Conservation (phyloP, 2,329 filamentous ascomycete genomes). For the Calonectria hawksworthii region DNA sequence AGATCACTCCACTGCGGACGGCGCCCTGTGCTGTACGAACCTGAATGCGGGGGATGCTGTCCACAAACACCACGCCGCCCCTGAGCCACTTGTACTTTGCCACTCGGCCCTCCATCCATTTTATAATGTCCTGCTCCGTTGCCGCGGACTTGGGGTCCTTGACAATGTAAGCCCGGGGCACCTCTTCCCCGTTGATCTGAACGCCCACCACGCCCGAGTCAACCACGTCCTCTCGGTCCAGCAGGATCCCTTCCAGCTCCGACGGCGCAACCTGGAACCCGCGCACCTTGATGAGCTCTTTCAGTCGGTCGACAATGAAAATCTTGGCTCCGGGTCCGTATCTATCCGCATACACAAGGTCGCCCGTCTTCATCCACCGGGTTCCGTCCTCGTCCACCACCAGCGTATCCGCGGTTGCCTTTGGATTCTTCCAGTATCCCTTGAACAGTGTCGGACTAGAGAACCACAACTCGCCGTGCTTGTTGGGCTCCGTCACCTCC, state of each 20-base stretch:
- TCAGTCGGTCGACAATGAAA: constrained; percentile 9
- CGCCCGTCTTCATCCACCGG: constrained; percentile 14
- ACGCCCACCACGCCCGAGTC: constrained; percentile 7
- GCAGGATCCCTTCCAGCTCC: constrained; percentile 11
- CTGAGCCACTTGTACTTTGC: constrained; percentile 21
- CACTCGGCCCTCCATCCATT: neutral
- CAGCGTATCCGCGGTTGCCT: constrained; percentile 6
- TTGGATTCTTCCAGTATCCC: constrained; percentile 9
- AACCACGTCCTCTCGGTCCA: neutral
- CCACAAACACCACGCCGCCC: constrained; percentile 17
- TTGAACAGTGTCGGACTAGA: constrained; percentile 9
- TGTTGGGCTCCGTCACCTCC: constrained; percentile 8
- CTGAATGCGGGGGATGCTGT: constrained; percentile 17
- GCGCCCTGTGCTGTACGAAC: neutral
- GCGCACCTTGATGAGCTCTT: constrained; percentile 20
- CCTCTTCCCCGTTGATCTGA: neutral
- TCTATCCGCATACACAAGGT: constrained; percentile 9
- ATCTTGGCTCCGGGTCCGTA: constrained; percentile 11
- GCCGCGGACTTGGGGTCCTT: neutral
- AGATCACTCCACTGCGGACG: neutral
- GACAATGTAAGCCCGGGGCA: constrained; percentile 12
- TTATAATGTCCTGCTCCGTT: constrained; percentile 2
- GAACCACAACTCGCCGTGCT: constrained; percentile 16
- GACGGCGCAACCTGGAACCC: constrained; percentile 14
- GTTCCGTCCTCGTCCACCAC: neutral